Evolutionary conservation across 1,284 basidiomycete species (phyloP).

Genomic region (Hortiboletus rubellus): DNA sequence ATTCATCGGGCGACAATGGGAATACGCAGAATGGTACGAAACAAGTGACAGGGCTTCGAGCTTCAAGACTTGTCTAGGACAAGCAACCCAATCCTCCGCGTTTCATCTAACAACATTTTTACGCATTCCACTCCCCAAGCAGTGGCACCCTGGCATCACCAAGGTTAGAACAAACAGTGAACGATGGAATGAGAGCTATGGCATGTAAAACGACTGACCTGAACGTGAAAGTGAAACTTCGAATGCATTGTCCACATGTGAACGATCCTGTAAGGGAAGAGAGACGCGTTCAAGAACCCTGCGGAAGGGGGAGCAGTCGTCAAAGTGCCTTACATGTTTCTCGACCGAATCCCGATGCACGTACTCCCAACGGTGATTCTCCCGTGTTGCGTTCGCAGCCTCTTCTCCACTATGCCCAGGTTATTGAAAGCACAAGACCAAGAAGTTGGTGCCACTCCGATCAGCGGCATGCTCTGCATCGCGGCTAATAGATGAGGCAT

Average conservation of each 20-base stretch:
- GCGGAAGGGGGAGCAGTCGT: neutral
- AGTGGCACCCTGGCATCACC: conserved; percentile 15
- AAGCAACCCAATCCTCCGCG: conserved; percentile 15
- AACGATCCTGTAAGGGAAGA: conserved; percentile 2
- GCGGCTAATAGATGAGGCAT: conserved; percentile 13
- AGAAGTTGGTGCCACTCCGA: neutral
- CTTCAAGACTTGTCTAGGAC: conserved; percentile 8
- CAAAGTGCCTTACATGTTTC: conserved; percentile 10
- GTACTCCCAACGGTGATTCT: conserved; percentile 5
- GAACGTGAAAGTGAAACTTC: conserved; percentile 16
- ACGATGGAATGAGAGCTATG: no score
- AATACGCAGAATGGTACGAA: no score
- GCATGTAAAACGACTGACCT: conserved; percentile 3
- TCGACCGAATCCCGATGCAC: conserved; percentile 9
- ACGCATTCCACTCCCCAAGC: conserved; percentile 26
- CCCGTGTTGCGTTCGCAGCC: conserved; percentile 5
- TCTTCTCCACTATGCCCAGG: conserved; percentile 17
- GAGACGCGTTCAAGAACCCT: neutral
- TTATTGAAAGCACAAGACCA: conserved; percentile 21
- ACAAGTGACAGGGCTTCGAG: no score
- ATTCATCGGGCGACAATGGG: no score
- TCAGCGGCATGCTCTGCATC: neutral
- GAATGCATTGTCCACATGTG: conserved; percentile 26
- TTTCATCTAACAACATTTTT: conserved; percentile 22
- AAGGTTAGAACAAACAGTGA: neutral